Evolutionary conservation across 345 rosid genomes (phyloP), one percentile per base, ranked within the genome.

Genomic region (Erucastrum elatum): DNA sequence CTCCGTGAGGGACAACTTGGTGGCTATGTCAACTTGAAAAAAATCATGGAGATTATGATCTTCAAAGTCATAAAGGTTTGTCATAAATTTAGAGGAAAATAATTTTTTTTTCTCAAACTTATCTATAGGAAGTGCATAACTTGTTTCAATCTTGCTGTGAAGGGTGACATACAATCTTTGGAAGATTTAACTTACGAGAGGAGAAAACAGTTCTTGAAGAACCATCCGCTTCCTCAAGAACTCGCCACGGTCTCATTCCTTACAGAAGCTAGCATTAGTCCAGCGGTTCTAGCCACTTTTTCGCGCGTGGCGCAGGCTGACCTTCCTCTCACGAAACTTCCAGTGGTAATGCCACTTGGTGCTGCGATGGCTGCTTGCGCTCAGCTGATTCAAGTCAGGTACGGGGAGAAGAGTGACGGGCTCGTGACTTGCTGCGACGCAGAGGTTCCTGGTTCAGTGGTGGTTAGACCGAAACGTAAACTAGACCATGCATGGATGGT

Each of bases 331-430:
- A 58, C 87, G 5, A 89, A 88, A 80, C 87, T 95, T 26, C 98
- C 98, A 0, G 96, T 95, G 61, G 87, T 95, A 25, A 87, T 91
- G 76, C 99, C 96, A 21, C 90, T 95, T 0, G 92, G 96, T 65
- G 99, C 99, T 64, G 97, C 91, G 37, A 95, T 93, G 97, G 96
- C 99, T 68, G 97, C 99, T 21, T 95, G 99, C 35, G 99, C 98
- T 6, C 97, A 87, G 87, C 84, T 93, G 58, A 88, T 93, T 33
- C 94, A 89, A 67, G 80, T 85, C 56, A 85, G 98, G 84, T 93
- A 95, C 21, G 90, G 92, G 0, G 94, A 95, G 77, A 93, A 95
- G 85, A 90, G 97, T 1, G 97, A 95, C 1, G 99, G 99, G 17
- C 90, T 95, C 0, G 99, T 93, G 75, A 87, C 94, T 1, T 78